Evolutionary conservation across 805 yeast genomes (phyloP), one percentile per base, ranked within the genome.

Genomic region (Sugiyamaella americana): DNA sequence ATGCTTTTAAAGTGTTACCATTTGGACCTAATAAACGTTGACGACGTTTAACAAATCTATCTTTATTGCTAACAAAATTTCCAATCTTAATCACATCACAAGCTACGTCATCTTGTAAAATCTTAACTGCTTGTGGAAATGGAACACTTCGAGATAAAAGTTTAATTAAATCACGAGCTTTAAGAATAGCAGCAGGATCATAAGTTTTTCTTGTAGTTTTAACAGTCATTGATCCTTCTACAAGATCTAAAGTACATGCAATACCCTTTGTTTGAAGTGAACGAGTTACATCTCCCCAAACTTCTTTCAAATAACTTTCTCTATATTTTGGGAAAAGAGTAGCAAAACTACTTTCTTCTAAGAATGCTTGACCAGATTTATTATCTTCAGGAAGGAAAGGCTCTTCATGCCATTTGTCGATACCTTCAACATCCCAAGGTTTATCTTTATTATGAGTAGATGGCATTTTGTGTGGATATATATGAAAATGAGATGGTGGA

Each of bases 81-180:
- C 96, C 96, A 63, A 93, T 91, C 72, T 93, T 93, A 55, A 93
- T 86, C 42, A 93, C 93, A 59, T 93, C 98, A 69, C 97, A 89
- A 0, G 97, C 96, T 57, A 83, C 72, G 54, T 89, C 97, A 61
- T 91, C 97, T 57, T 88, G 85, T 50, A 93, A 67, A 40, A 93
- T 83, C 69, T 87, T 91, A 22, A 87, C 79, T 1, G 98, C 98
- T 65, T 93, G 98, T 2, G 96, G 96, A 56, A 85, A 85, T 22
- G 98, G 98, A 35, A 93, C 98, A 2, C 96, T 87, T 67, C 98
- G 80, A 0, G 98, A 96, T 56, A 93, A 72, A 45, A 93, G 75
- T 67, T 91, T 93, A 61, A 93, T 87, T 64, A 93, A 73, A 67
- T 93, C 98, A 63, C 98, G 79, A 17, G 98, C 97, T 60, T 88